Evolutionary conservation across 2,329 filamentous ascomycete genomes (phyloP).

Genomic region (Gnomoniopsis smithogilvyi): DNA sequence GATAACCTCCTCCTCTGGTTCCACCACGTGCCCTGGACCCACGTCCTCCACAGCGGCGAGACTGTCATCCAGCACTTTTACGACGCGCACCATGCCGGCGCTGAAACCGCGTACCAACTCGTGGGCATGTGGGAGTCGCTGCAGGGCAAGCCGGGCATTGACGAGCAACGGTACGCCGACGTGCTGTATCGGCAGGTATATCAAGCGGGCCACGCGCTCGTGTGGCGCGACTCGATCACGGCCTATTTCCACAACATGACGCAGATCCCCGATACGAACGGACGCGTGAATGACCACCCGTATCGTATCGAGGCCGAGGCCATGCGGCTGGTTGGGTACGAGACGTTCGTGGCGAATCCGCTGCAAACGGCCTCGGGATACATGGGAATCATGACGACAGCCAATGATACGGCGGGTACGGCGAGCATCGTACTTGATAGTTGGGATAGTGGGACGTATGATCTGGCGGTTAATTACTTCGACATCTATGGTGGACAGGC

Average conservation of each 20-base stretch:
- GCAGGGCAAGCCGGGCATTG: conserved; percentile 45
- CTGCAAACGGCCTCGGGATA: conserved; percentile 57
- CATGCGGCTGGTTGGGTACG: conserved; percentile 60
- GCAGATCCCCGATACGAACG: conserved; percentile 52
- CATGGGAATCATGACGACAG: conserved; percentile 52
- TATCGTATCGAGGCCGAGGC: conserved; percentile 67
- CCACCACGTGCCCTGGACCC: conserved; percentile 68
- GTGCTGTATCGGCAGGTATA: conserved; percentile 57
- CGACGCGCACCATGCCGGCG: conserved; percentile 50
- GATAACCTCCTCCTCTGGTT: conserved; percentile 71
- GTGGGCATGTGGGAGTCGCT: conserved; percentile 51
- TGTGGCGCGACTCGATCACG: conserved; percentile 67
- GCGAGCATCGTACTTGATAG: conserved; percentile 40
- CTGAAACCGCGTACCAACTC: conserved; percentile 59
- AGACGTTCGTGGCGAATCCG: conserved; percentile 49
- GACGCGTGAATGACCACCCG: conserved; percentile 58
- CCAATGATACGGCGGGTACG: conserved; percentile 48
- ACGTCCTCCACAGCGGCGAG: conserved; percentile 55
- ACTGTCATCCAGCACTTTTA: conserved; percentile 61
- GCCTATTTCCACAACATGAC: conserved; percentile 62
- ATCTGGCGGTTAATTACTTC: conserved; percentile 65
- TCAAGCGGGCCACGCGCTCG: conserved; percentile 66
- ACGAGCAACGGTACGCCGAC: conserved; percentile 57
- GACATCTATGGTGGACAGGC: conserved; percentile 58
- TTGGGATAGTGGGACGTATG: conserved; percentile 53